Base-by-base conservation (phyloP, 768 basidiomycete genomes). In the Floccularia luteovirens region DNA sequence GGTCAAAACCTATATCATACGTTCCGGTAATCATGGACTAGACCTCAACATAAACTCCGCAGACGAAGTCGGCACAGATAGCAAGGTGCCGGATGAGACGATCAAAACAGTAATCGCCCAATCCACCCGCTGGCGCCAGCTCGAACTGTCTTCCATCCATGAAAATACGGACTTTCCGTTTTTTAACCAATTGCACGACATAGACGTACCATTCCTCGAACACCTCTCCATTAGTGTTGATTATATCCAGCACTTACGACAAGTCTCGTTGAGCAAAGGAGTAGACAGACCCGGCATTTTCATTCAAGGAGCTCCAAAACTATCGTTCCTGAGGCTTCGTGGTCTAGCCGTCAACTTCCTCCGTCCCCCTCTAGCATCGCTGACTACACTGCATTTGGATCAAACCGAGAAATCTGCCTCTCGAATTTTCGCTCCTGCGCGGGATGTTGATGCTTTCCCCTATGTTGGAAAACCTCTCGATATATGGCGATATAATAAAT, bases 381-480 rank as follows among this genome's bases (percentile, higher is more conserved):
- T 71, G 3, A 62, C 56, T 19, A 67, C 61, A 0, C 60, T 76
- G 14, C 68, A 73, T 43, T 58, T 76, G 24, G 69, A 72, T 38
- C 64, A 70, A 35, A 69, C 63, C 1, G 54, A 51, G 8, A 32
- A 50, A 2, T 36, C 68, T n/a, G 3, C 60, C 66, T 16, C 51
- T 72, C 5, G 48, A 48, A 4, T 68, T 63, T 47, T 40, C 46
- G 11, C 53, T 56, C 3, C 64, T 74, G 38, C 48, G 52, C 12
- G 44, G 46, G 4, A 45, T 70, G n/a, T n/a, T 70, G n/a, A 59
- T 57, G 3, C 44, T 57, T 0, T 56, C 64, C 3, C 54, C 56
- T 1, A 32, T 32, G 22, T 56, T 75, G 7, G 47, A 54, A 10
- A 50, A 71, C 48, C 58, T 75, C 19, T 72, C 70, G 19, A 44